Evolutionary conservation across 1,284 basidiomycete genomes (phyloP).

Genomic region (Sanghuangporus weigelae): DNA sequence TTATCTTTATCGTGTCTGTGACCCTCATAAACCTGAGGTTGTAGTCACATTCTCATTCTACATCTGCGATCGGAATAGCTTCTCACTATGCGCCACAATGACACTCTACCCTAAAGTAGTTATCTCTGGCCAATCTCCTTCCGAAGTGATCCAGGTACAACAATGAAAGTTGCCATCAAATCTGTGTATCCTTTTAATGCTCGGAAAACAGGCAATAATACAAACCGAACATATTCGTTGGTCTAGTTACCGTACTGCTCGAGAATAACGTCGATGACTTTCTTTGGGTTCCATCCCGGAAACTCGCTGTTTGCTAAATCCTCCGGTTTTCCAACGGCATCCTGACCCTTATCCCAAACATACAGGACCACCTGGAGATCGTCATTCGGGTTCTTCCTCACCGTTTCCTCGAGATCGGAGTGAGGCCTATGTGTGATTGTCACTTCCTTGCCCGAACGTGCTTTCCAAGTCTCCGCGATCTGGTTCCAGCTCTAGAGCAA

Average conservation of each 20-base stretch:
- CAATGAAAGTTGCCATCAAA: too few species aligned
- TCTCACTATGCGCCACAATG: too few species aligned
- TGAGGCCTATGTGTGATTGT: constrained; percentile 1
- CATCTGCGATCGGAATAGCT: too few species aligned
- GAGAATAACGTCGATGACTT: constrained; percentile 5
- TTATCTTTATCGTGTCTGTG: too few species aligned
- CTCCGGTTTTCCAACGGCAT: constrained; percentile 5
- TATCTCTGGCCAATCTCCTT: too few species aligned
- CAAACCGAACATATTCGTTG: neutral
- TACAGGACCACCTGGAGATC: neutral
- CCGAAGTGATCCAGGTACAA: too few species aligned
- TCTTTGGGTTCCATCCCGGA: constrained; percentile 14
- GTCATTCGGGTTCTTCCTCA: constrained; percentile 12
- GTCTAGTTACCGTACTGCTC: neutral
- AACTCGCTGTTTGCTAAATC: constrained; percentile 6
- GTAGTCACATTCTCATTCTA: too few species aligned
- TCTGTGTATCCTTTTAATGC: too few species aligned
- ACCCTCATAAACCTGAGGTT: too few species aligned
- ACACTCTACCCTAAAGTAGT: too few species aligned
- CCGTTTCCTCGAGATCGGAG: neutral
- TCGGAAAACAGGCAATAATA: neutral
- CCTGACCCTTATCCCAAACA: neutral
- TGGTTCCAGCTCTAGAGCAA: neutral
- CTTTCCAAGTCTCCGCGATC: neutral
- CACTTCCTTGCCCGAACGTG: constrained; percentile 1